Conservation (phyloP, 164 flowering plant species). For the Euptelea pleiosperma region DNA sequence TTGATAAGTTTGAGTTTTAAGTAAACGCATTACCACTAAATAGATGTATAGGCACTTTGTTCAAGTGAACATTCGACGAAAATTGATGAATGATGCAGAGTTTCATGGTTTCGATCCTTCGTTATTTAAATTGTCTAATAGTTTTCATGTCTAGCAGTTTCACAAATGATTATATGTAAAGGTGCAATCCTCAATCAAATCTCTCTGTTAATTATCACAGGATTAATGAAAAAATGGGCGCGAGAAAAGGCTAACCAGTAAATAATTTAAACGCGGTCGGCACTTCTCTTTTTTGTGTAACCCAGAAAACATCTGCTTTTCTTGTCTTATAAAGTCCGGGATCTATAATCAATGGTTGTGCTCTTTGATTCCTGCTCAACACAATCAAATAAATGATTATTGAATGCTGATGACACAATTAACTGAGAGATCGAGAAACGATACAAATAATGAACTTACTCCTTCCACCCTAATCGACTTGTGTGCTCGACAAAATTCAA, state of each 20-base stretch:
- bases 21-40: no score
- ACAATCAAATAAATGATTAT: conserved; percentile 2
- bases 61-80: no score
- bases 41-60: no score
- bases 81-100: neutral
- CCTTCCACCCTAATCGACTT: conserved; percentile 84
- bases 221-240: neutral
- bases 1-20: no score
- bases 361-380: conserved; percentile 61
- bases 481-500: conserved; percentile 90
- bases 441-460: conserved; percentile 43
- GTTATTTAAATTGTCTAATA: no score
- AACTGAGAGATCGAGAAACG: neutral
- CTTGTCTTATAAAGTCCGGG: conserved; percentile 65
- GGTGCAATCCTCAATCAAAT: neutral
- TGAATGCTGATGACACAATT: neutral
- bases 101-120: no score
- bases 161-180: no score
- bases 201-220: neutral
- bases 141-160: neutral
- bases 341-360: conserved; percentile 81
- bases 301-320: conserved; percentile 62
- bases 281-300: conserved; percentile 45
- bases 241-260: conserved; percentile 48
- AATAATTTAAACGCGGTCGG: conserved; percentile 79